Base-by-base conservation (phyloP, 2,329 filamentous ascomycete genomes). In the Penicillium rolfsii region DNA sequence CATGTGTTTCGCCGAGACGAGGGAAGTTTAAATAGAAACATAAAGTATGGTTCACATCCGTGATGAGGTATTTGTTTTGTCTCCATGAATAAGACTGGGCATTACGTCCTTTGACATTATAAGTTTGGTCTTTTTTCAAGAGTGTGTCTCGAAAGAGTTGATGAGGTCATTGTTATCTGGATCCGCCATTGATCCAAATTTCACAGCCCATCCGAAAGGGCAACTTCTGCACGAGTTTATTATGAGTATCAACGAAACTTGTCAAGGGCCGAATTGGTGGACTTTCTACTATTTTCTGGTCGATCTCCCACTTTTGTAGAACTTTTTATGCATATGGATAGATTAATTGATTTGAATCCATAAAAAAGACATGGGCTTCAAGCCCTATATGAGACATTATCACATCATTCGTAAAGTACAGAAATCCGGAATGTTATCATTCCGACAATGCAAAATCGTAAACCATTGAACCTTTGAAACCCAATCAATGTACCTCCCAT, bases 321-420 rank as follows among this genome's bases (percentile, higher is more conserved):
- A 33, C 22, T 5, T 12, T 5, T 50, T 12, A 50, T 50, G 46
- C 9, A 22, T 9, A 35, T 12, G 12, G 6, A 35, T 35, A 50
- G 22, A 9, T 35, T 22, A 9, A 22, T 22, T 22, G 19, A 8
- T 19, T 49, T 6, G 26, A 5, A 48, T 53, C 5, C 35, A 53
- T 28, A 11, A n/a, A 2, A 43, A 6, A 38, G 22, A n/a, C 14
- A 36, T 53, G 52, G 52, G 52, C 38, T 54, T 19, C 16, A 33
- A 33, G 52, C 36, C 52, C 38, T 33, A 54, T 38, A 54, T 30
- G 38, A 54, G 52, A 54, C 52, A 30, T 54, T 26, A 45, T 54
- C 52, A 54, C 52, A 54, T 53, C 24, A 53, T n/a, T 54, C 52
- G 33, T 54, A 28, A 45, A 6, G 45, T 41, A 41, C 52, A 43